Evolutionary conservation across 139 green algal species (phyloP), one percentile per base, ranked within the genome.

Genomic region (Chlamydomonas sp.): DNA sequence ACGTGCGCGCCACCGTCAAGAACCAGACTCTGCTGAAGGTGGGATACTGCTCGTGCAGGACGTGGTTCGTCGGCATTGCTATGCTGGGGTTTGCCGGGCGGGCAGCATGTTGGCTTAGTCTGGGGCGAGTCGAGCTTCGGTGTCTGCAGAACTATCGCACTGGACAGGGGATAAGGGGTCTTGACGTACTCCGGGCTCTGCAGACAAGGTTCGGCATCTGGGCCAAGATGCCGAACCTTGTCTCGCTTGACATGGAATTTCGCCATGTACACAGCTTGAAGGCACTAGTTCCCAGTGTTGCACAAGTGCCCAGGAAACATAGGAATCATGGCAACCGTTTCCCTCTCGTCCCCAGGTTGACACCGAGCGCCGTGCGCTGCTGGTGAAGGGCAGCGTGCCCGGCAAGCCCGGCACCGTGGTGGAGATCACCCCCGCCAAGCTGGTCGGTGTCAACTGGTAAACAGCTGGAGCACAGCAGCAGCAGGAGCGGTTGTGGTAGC

Each of bases 401-500:
- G 98, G 98, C 80, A 99, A 99, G 95, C 81, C 94, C 63, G 97
- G 98, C 85, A 98, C 97, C 88, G 80, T 99, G 14, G 82, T 99
- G 79, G 93, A 98, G 90, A 96, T 99, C 72, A 95, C 93, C 2
- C 96, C 96, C 69, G 92, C 93, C 72, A 96, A 97, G 90, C 92
- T 95, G 69, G 93, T 96, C 10, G 93, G 94, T 71, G 90, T 80
- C 67, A 95, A 96, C 91, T 93, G 90, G 85, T 95, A 79, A 91
- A 80, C 59, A 18, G 10, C 63, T 63, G 15, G 9, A 18, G 63
- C 60, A 5, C 79, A 82, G 59, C 18, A 18, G 77, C 49, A 20
- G 77, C 7, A 49, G 18, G 58, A 49, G 58, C 57, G 31, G 31
- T 49, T 49, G 31, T 49, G 31, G 31, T 49, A 49, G 31, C 31